Conservation (phyloP, 371 early-diverging fungal species). For the Smittium mucronatum region DNA sequence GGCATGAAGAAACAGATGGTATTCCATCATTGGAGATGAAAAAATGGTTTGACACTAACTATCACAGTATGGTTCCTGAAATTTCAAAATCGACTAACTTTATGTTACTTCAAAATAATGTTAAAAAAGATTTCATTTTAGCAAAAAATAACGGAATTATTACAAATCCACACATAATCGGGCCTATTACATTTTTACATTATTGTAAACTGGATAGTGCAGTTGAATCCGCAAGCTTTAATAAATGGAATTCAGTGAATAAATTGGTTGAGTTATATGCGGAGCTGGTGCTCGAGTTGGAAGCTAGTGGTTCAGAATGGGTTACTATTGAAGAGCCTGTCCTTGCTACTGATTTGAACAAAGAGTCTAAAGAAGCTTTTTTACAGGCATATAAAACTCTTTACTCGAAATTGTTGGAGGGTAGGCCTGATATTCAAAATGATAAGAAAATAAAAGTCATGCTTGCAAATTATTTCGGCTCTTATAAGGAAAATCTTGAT, state of each 20-base stretch:
- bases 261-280: slow-evolving; percentile 66
- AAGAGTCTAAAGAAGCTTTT: slow-evolving; percentile 44
- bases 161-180: slow-evolving; percentile 77
- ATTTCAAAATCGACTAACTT: slow-evolving; percentile 62
- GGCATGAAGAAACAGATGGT: slow-evolving; percentile 32
- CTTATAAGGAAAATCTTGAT: slow-evolving; percentile 55
- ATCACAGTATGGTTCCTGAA: slow-evolving; percentile 75
- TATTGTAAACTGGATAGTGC: slow-evolving; percentile 66
- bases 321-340: slow-evolving; percentile 89
- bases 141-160: slow-evolving; percentile 86
- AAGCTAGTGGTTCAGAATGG: slow-evolving; percentile 78
- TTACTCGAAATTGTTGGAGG: background rate
- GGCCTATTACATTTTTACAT: slow-evolving; percentile 79
- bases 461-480: slow-evolving; percentile 89
- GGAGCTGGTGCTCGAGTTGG: slow-evolving; percentile 58
- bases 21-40: slow-evolving; percentile 91
- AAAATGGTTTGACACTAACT: slow-evolving; percentile 97
- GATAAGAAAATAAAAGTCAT: slow-evolving; percentile 38
- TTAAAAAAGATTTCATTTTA: slow-evolving; percentile 76
- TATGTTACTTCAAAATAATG: slow-evolving; percentile 50
- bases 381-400: slow-evolving; percentile 36
- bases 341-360: slow-evolving; percentile 60
- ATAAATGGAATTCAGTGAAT: slow-evolving; percentile 57
- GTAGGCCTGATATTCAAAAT: slow-evolving; percentile 14
- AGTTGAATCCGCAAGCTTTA: slow-evolving; percentile 37